Conservation (phyloP, 345 rosid species). For the Schrenkiella parvula region DNA sequence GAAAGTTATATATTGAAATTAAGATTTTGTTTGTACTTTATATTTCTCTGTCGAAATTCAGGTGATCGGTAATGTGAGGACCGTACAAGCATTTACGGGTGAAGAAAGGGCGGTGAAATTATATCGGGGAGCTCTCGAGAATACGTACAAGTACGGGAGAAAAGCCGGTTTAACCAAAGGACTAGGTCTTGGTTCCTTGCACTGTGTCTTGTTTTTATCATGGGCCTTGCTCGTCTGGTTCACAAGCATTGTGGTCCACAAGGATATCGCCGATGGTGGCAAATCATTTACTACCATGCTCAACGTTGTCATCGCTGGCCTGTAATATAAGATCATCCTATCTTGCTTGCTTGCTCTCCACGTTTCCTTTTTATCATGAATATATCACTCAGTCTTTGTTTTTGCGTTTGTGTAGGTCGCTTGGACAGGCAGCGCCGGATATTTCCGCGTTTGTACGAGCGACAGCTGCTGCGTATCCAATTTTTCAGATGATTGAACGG, state of each 20-base stretch:
- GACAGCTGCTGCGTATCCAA: constrained; percentile 85
- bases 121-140: constrained; percentile 64
- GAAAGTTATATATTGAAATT: neutral
- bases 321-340: constrained; percentile 46
- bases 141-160: constrained; percentile 70
- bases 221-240: constrained; percentile 98
- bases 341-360: neutral
- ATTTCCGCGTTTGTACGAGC: constrained; percentile 78
- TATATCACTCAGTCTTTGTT: neutral
- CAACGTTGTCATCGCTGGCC: constrained; percentile 88
- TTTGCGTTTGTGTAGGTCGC: constrained; percentile 44
- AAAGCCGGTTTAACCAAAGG: constrained; percentile 92
- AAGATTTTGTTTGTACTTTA: neutral
- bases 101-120: constrained; percentile 81
- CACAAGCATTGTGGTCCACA: constrained; percentile 82
- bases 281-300: constrained; percentile 98
- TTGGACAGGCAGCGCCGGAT: constrained; percentile 93
- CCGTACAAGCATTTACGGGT: constrained; percentile 94
- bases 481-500: constrained; percentile 92
- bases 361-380: constrained; percentile 1
- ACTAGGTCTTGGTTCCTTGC: constrained; percentile 82
- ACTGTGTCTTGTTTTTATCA: constrained; percentile 77
- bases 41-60: constrained; percentile 13
- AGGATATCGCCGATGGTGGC: constrained; percentile 75
- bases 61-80: constrained; percentile 96